Evolutionary conservation across 2,329 filamentous ascomycete species (phyloP).

Genomic region (Sclerotinia borealis): DNA sequence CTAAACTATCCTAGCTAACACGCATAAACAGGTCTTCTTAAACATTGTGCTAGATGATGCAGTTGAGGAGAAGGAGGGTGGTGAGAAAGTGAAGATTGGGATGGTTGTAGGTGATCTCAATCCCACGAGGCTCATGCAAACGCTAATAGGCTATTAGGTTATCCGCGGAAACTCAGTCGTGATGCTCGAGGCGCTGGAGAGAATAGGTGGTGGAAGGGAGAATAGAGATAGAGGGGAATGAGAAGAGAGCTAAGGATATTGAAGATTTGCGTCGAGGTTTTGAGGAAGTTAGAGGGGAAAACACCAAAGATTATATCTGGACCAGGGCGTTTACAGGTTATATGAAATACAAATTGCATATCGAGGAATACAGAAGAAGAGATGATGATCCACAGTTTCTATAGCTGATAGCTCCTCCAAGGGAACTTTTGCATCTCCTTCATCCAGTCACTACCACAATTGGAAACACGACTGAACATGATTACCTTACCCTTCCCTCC

Average conservation of each 20-base stretch:
- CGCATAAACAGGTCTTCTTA: slow-evolving; percentile 70
- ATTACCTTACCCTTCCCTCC: not conserved
- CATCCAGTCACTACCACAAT: not conserved
- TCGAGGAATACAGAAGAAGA: slow-evolving; percentile 1
- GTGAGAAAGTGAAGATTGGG: slow-evolving; percentile 83
- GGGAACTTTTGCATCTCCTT: not conserved
- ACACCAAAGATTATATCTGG: slow-evolving; percentile 7
- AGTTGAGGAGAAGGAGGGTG: slow-evolving; percentile 86
- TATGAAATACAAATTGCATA: slow-evolving; percentile 14
- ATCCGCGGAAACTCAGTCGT: slow-evolving; percentile 98
- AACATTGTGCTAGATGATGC: slow-evolving; percentile 98
- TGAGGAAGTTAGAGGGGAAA: not conserved
- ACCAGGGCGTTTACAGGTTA: slow-evolving; percentile 9
- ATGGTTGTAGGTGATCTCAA: slow-evolving; percentile 67
- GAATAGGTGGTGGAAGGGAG: slow-evolving; percentile 53
- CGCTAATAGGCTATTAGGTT: slow-evolving; percentile 47
- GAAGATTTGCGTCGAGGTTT: not conserved
- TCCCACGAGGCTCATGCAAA: not conserved
- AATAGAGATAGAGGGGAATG: slow-evolving; percentile 34
- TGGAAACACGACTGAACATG: not conserved
- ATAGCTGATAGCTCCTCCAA: not conserved
- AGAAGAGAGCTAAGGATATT: not conserved
- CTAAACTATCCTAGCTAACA: not conserved
- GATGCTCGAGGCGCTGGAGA: slow-evolving; percentile 81
- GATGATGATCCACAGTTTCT: not conserved